Evolutionary conservation across 1,139 yeast species (phyloP).

Genomic region (Lipomyces yarrowii): DNA sequence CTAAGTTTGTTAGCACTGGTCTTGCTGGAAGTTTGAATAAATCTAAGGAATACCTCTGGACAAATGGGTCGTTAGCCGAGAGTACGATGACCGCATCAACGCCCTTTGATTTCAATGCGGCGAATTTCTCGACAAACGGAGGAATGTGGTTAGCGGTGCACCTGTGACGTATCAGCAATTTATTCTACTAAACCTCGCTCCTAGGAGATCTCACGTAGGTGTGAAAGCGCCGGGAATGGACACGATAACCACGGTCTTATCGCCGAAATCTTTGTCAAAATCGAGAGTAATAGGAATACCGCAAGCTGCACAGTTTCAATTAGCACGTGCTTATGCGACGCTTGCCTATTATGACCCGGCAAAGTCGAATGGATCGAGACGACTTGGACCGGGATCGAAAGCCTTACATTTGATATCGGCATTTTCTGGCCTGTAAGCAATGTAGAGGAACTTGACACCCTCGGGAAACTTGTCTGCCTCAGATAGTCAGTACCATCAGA

Average conservation of each 20-base stretch:
- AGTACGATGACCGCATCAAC: slow-evolving; percentile 71
- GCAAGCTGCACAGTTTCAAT: slow-evolving; percentile 48
- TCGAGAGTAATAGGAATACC: slow-evolving; percentile 57
- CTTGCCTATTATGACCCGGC: background rate
- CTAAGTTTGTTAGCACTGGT: slow-evolving; percentile 1
- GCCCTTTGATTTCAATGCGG: slow-evolving; percentile 63
- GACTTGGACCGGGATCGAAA: background rate
- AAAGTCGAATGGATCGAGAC: background rate
- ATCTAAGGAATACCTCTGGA: slow-evolving; percentile 43
- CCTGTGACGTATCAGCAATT: slow-evolving; percentile 1
- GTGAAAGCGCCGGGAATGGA: slow-evolving; percentile 90
- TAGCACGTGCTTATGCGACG: background rate
- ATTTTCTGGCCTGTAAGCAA: slow-evolving; percentile 55
- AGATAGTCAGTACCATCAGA: background rate
- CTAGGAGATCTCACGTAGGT: slow-evolving; percentile 52
- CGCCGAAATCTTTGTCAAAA: slow-evolving; percentile 52
- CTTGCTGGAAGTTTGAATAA: background rate
- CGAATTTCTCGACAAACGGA: slow-evolving; percentile 58
- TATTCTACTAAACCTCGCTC: background rate
- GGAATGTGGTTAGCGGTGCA: slow-evolving; percentile 85
- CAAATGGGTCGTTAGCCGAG: slow-evolving; percentile 84
- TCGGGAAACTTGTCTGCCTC: slow-evolving; percentile 51
- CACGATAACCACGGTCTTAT: slow-evolving; percentile 66
- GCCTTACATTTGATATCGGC: slow-evolving; percentile 42
- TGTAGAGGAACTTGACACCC: slow-evolving; percentile 56